These are phyloP conservation scores for Hypoxylon sp. DNA, from an alignment of 2,329 filamentous ascomycete species.

Conservation along the genomic window DNA sequence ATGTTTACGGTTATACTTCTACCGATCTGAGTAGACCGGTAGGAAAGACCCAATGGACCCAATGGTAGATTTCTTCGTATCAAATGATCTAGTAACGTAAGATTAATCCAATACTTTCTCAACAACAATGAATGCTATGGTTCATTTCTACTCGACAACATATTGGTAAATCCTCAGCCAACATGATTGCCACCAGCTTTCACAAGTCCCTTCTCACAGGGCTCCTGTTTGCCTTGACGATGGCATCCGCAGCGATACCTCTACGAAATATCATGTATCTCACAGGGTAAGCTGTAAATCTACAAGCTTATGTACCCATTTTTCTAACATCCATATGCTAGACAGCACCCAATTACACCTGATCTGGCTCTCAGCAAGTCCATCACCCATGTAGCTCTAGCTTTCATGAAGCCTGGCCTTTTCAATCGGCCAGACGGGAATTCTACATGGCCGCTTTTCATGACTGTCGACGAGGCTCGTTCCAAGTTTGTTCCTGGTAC, in stretches of 20 bases:
- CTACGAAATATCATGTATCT: constrained; percentile 56
- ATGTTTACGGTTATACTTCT: neutral
- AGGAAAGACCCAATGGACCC: neutral
- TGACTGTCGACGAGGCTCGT: constrained; percentile 65
- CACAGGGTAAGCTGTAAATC: constrained; percentile 48
- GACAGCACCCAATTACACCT: constrained; percentile 53
- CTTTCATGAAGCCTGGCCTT: constrained; percentile 65
- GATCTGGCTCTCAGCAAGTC: constrained; percentile 56
- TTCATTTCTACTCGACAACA: constrained; percentile 21
- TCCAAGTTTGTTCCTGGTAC: constrained; percentile 66
- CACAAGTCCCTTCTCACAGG: constrained; percentile 32
- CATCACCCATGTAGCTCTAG: constrained; percentile 69
- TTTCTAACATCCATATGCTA: constrained; percentile 30
- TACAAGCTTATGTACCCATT: neutral
- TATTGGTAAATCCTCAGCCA: constrained; percentile 8
- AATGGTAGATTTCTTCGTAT: neutral
- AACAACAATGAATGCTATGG: neutral
- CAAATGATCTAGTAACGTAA: neutral
- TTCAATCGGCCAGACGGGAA: constrained; percentile 63
- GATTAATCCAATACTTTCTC: neutral
- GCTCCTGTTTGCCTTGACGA: constrained; percentile 36
- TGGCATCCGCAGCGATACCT: constrained; percentile 35
- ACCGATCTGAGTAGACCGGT: neutral
- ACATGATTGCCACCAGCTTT: constrained; percentile 29
- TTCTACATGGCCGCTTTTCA: constrained; percentile 66